Percentiles rank a stretch among this genome's conserved stretches.
Conservation (phyloP, 257 asterid genomes). For the Plantago major region DNA sequence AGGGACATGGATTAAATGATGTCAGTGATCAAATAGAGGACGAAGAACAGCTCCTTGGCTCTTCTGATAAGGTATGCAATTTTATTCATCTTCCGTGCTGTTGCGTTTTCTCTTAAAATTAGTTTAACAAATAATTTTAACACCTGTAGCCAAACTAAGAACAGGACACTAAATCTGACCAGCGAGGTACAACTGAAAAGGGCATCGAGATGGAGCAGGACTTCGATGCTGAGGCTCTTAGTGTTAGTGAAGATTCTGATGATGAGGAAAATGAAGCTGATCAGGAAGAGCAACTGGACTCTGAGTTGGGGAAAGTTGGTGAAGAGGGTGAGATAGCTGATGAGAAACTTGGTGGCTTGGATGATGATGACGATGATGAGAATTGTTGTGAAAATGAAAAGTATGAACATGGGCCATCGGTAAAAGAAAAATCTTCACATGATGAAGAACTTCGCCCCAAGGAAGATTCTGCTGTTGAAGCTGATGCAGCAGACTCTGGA, state of each 20-base stretch:
- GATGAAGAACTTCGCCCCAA: conserved; percentile 76
- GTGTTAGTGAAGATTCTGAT: conserved; percentile 74
- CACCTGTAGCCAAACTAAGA: conserved; percentile 57
- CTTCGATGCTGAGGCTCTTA: conserved; percentile 52
- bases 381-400: conserved; percentile 49
- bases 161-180: conserved; percentile 38
- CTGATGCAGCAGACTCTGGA: conserved; percentile 37
- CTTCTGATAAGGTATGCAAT: conserved; percentile 52
- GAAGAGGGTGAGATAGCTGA: conserved; percentile 57
- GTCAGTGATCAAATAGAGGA: conserved; percentile 83
- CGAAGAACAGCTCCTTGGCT: conserved; percentile 91
- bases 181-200: conserved; percentile 60
- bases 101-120: conserved; percentile 6
- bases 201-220: conserved; percentile 98
- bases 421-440: conserved; percentile 37
- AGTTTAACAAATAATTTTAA: conserved; percentile 8
- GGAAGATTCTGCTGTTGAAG: conserved; percentile 43
- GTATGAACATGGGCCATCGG: conserved; percentile 71
- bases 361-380: conserved; percentile 37
- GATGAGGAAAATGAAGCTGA: conserved; percentile 51
- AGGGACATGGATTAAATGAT: conserved; percentile 77
- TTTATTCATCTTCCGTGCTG: conserved; percentile 2
- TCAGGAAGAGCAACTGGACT: conserved; percentile 66
- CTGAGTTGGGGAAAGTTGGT: conserved; percentile 82
- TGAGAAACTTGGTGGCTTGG: conserved; percentile 58